A percentile compares a stretch with the other conserved stretches of the same genome.
phyloP scores from a whole-genome alignment of 1,284 basidiomycete genomes.

The Pascua sp. region DNA sequence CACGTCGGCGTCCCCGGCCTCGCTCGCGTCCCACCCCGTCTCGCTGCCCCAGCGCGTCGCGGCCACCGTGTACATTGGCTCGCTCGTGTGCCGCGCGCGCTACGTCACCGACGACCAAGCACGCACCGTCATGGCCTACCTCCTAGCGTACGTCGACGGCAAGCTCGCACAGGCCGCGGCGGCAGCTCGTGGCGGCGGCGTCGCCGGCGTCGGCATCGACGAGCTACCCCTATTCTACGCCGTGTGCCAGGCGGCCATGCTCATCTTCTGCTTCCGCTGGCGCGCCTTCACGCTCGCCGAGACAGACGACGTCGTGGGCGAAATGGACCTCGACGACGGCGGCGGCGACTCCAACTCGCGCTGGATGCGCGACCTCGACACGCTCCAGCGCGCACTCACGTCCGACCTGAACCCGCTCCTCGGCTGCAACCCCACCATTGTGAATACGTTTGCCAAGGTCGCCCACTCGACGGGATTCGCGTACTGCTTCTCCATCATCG shows the following conservation, averaged over 20 bases:
- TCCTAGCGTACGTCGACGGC: constrained; percentile 76
- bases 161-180: constrained; percentile 68
- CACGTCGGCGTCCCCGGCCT: constrained; percentile 23
- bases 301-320: constrained; percentile 60
- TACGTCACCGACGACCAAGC: constrained; percentile 77
- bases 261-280: constrained; percentile 99
- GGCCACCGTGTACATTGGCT: constrained; percentile 86
- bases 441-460: constrained; percentile 89
- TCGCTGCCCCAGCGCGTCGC: constrained; percentile 61
- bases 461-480: constrained; percentile 87
- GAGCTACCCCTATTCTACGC: constrained; percentile 75
- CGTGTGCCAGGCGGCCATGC: constrained; percentile 85
- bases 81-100: constrained; percentile 83
- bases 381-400: constrained; percentile 76
- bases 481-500: constrained; percentile 92
- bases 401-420: constrained; percentile 86
- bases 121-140: constrained; percentile 70
- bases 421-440: constrained; percentile 84
- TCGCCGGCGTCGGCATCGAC: constrained; percentile 45
- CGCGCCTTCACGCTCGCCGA: constrained; percentile 48
- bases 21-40: constrained; percentile 27
- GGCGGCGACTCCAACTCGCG: constrained; percentile 54
- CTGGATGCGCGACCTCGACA: constrained; percentile 80
- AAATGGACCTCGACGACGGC: constrained; percentile 50
- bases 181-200: neutral